These are phyloP conservation scores for Hyaloscypha variabilis DNA, from an alignment of 495 filamentous ascomycete species.

Conservation along the genomic window DNA sequence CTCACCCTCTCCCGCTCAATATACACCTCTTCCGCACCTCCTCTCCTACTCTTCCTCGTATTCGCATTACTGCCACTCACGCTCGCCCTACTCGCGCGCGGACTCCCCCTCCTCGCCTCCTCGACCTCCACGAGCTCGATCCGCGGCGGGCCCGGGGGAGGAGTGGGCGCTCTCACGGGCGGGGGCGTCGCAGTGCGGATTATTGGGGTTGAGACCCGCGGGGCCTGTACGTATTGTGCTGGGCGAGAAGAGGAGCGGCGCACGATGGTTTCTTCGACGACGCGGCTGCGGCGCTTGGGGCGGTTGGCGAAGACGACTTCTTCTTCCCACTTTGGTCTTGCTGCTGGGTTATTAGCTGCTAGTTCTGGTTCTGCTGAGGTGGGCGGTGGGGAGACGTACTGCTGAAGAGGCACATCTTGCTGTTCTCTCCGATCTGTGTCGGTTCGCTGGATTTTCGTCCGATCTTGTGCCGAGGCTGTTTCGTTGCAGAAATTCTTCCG, in stretches of 20 bases:
- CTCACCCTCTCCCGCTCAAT: constrained; percentile 49
- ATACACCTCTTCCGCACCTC: constrained; percentile 47
- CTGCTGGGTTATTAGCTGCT: constrained; percentile 2
- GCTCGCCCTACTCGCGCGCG: constrained; percentile 27
- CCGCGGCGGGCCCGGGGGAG: constrained; percentile 32
- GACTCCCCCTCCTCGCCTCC: constrained; percentile 41
- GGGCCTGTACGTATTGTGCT: constrained; percentile 33
- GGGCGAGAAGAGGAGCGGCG: constrained; percentile 28
- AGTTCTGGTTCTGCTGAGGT: not conserved
- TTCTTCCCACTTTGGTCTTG: constrained; percentile 23
- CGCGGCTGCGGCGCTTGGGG: constrained; percentile 9
- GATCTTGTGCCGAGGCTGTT: not conserved
- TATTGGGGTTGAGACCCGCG: constrained; percentile 21
- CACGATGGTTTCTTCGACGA: constrained; percentile 28
- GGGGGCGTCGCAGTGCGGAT: constrained; percentile 15
- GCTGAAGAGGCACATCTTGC: constrained; percentile 5
- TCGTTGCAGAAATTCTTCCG: not conserved
- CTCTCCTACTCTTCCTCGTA: constrained; percentile 25
- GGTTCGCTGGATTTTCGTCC: not conserved
- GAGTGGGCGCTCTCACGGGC: constrained; percentile 21
- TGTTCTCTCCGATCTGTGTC: not conserved
- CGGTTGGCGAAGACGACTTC: constrained; percentile 24
- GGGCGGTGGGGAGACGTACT: not conserved
- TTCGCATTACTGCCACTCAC: not conserved
- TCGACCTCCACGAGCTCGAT: constrained; percentile 57